Conservation (phyloP, 306 rosid species). For the Prunus persica region DNA sequence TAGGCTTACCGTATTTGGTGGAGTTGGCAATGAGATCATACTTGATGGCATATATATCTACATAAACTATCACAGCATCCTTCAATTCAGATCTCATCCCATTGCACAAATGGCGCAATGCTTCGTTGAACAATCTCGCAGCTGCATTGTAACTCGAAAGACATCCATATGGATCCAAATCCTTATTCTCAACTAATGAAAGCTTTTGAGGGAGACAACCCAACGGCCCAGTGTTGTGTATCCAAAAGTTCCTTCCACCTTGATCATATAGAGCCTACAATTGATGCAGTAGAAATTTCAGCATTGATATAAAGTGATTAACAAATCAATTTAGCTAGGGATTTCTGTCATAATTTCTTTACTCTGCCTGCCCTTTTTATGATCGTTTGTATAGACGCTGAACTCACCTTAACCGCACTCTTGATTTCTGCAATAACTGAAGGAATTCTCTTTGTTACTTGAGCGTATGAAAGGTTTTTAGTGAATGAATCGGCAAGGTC, state of each 20-base stretch:
- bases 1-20: slow-evolving; percentile 54
- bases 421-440: slow-evolving; percentile 54
- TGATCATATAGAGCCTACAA: slow-evolving; percentile 59
- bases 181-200: slow-evolving; percentile 40
- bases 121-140: slow-evolving; percentile 71
- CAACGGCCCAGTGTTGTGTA: slow-evolving; percentile 91
- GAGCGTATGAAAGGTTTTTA: slow-evolving; percentile 51
- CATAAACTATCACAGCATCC: slow-evolving; percentile 67
- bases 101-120: slow-evolving; percentile 37
- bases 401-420: slow-evolving; percentile 58
- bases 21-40: slow-evolving; percentile 71
- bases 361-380: background rate
- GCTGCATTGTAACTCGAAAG: slow-evolving; percentile 65
- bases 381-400: background rate
- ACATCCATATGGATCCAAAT: slow-evolving; percentile 65
- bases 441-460: slow-evolving; percentile 66
- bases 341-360: background rate
- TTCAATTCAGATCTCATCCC: slow-evolving; percentile 53
- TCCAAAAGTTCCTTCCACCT: slow-evolving; percentile 94
- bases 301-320: background rate
- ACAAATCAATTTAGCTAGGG: background rate
- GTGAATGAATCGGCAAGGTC: slow-evolving; percentile 82
- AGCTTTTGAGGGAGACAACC: slow-evolving; percentile 92
- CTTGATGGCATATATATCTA: slow-evolving; percentile 77
- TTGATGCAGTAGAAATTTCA: background rate